Conservation (phyloP, 441 rosid species). For the Raphanus hybrid region DNA sequence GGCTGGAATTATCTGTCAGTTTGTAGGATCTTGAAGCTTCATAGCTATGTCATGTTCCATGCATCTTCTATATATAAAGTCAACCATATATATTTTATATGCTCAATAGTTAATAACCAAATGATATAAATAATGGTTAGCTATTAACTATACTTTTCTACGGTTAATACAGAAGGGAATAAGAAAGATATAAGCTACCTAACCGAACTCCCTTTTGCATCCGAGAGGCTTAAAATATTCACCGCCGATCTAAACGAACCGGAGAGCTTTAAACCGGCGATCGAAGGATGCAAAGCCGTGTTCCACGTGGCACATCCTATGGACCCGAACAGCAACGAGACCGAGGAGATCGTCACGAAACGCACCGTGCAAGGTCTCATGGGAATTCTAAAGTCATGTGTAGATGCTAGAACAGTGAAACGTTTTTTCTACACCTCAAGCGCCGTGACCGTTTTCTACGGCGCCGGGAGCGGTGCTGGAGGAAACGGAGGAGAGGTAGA, state of each 20-base stretch:
- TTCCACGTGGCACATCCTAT: constrained; percentile 53
- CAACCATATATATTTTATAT: constrained; percentile 36
- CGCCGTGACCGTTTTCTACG: constrained; percentile 43
- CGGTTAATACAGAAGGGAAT: constrained; percentile 30
- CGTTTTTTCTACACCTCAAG: constrained; percentile 57
- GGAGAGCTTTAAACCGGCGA: constrained; percentile 52
- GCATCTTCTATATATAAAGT: constrained; percentile 32
- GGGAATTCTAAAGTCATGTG: constrained; percentile 49
- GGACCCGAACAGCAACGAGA: constrained; percentile 38
- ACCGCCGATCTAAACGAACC: constrained; percentile 54
- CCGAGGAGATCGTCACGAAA: constrained; percentile 42
- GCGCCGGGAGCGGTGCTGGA: constrained; percentile 20
- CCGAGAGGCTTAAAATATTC: constrained; percentile 47
- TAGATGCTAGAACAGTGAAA: constrained; percentile 48
- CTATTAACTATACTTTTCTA: not conserved
- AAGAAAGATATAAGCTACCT: constrained; percentile 49
- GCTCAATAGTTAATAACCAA: constrained; percentile 31
- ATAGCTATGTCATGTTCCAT: constrained; percentile 39
- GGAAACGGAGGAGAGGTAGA: constrained; percentile 41
- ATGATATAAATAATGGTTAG: constrained; percentile 27
- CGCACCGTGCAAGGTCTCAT: constrained; percentile 48
- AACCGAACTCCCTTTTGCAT: constrained; percentile 51
- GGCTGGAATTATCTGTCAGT: constrained; percentile 45
- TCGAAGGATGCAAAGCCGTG: constrained; percentile 52
- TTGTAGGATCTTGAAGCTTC: constrained; percentile 39